phyloP scores from a whole-genome alignment of 805 yeast genomes.

The Sugiyamaella valdiviana region DNA sequence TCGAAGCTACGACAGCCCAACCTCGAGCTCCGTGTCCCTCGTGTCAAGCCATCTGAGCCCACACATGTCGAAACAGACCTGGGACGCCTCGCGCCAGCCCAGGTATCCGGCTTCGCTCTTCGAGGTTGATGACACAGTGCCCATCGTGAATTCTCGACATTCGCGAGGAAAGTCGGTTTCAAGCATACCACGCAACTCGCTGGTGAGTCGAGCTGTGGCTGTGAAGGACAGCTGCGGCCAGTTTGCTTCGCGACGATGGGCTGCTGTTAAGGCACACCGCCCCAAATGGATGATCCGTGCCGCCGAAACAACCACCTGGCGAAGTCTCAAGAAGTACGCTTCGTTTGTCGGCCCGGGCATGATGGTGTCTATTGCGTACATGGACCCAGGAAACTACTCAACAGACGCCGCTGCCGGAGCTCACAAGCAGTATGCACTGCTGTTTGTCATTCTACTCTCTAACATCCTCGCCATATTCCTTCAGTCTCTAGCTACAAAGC shows the following conservation, averaged over 20 bases:
- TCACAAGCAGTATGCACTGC: slow-evolving; percentile 67
- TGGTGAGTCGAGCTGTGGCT: background rate
- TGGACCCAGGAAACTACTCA: slow-evolving; percentile 97
- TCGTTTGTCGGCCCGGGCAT: slow-evolving; percentile 89
- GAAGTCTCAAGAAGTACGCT: slow-evolving; percentile 37
- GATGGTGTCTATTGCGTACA: slow-evolving; percentile 90
- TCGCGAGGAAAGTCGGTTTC: background rate
- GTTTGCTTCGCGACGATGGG: background rate
- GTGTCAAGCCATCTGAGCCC: background rate
- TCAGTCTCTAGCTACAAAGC: slow-evolving; percentile 76
- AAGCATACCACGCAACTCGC: background rate
- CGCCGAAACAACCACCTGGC: background rate
- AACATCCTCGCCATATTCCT: slow-evolving; percentile 82
- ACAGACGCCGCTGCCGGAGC: slow-evolving; percentile 95
- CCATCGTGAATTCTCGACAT: background rate
- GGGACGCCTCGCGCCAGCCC: background rate
- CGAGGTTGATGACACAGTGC: background rate
- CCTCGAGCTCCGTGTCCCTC: background rate
- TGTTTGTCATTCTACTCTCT: slow-evolving; percentile 72
- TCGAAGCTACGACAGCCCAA: background rate
- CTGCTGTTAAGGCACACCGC: background rate
- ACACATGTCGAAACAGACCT: background rate
- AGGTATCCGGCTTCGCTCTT: background rate
- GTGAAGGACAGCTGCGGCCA: background rate
- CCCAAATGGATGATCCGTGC: background rate